Percentiles rank a stretch among this genome's conserved stretches.
Evolutionary conservation across 108 stramenopile species (phyloP).

Genomic region (Fistulifera solaris): DNA sequence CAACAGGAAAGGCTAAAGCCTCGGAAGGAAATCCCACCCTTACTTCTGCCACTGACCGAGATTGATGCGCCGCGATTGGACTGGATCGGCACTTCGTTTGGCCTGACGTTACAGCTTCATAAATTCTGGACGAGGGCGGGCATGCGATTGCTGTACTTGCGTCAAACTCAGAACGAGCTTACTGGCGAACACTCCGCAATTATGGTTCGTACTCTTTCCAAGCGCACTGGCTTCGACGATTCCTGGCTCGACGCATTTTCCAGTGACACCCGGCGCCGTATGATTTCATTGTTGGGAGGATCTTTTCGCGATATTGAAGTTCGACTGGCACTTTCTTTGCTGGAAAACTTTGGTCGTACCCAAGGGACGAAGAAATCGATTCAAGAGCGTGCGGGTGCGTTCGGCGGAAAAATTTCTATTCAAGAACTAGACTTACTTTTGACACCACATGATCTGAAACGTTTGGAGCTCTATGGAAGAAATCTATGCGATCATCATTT

Average conservation of each 20-base stretch:
- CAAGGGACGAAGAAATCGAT: slow-evolving; percentile 20
- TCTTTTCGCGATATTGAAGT: slow-evolving; percentile 83
- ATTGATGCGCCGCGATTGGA: slow-evolving; percentile 84
- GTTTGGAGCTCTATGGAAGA: slow-evolving; percentile 92
- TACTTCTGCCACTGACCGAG: slow-evolving; percentile 83
- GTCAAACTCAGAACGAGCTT: slow-evolving; percentile 97
- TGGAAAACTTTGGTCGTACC: slow-evolving; percentile 41
- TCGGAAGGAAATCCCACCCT: slow-evolving; percentile 92
- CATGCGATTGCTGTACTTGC: slow-evolving; percentile 88
- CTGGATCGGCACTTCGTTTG: slow-evolving; percentile 96
- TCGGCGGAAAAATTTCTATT: slow-evolving; percentile 41
- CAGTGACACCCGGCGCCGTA: slow-evolving; percentile 79
- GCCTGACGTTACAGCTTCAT: slow-evolving; percentile 84
- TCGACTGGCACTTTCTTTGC: slow-evolving; percentile 60
- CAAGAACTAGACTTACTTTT: slow-evolving; percentile 75
- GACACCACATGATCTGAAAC: slow-evolving; percentile 93
- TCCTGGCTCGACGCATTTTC: slow-evolving; percentile 90
- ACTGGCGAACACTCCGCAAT: slow-evolving; percentile 97
- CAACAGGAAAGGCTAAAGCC: slow-evolving; percentile 81
- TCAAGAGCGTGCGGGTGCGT: slow-evolving; percentile 37
- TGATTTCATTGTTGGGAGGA: slow-evolving; percentile 72
- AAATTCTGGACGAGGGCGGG: slow-evolving; percentile 89
- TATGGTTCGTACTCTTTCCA: slow-evolving; percentile 84
- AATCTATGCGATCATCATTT: slow-evolving; percentile 99
- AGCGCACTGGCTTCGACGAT: slow-evolving; percentile 68